Base-by-base conservation (phyloP, 441 rosid species). In the Euphorbia corollata region DNA sequence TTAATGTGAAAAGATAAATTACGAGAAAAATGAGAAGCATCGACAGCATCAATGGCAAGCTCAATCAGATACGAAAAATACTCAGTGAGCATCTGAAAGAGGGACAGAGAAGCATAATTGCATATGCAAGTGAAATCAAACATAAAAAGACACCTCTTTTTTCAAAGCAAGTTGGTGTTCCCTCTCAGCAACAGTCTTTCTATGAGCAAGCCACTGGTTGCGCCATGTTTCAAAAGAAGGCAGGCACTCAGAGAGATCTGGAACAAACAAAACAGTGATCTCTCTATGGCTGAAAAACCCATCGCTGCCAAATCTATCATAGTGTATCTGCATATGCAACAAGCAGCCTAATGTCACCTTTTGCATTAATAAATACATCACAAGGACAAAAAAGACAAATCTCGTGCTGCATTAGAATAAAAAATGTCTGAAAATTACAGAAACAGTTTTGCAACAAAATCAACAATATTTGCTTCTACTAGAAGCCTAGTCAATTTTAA, bases 201-300 rank as follows among this genome's bases (percentile, higher is more conserved):
- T 87, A 77, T 89, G 90, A 72, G 85, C 86, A 71, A 94, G 64
- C 99, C 98, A 94, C 61, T 88, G 91, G 41, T 78, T 79, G 74
- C 80, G 79, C 99, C 98, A 95, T 8, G 77, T 54, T 64, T 90
- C 95, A 75, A 87, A 68, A 34, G 90, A 87, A 75, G 99, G 98
- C 48, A 95, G 89, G 69, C 97, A 91, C 69, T 87, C 91, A 20
- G 91, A 86, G 69, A 91, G 84, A 78, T 95, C 96, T 1, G 98
- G 99, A 79, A 95, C 96, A 85, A 86, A 95, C 59, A 90, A 84
- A 38, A 95, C 91, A 7, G 95, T 87, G 69, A 91, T 83, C 84
- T 95, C 99, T 69, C 85, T 95, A 78, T 85, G 92, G 81, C 87
- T 87, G 77, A 84, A 91, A 48, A 85, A 80, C 51, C 99, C 99